Evolutionary conservation across 495 filamentous ascomycete genomes (phyloP), one percentile per base, ranked within the genome.

Genomic region (Neurospora sp.): DNA sequence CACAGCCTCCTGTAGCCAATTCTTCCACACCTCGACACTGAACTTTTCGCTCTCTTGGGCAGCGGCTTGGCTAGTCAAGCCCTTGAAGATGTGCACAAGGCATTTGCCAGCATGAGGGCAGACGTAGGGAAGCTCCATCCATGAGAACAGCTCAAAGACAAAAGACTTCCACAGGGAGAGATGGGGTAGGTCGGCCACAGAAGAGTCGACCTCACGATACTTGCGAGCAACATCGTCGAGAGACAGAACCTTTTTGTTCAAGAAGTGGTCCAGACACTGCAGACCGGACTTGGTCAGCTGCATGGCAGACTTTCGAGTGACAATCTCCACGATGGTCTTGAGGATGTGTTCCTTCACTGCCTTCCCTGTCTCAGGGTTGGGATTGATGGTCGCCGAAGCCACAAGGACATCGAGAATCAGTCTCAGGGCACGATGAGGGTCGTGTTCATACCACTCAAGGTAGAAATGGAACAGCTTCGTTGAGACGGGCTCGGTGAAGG

Each of bases 381-480:
- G 85, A 71, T 88, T 86, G 42, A 81, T 87, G 18, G 77, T 81
- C 48, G 90, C 76, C 9, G 89, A 83, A 22, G 82, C 79, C 41
- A 83, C 83, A 70, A 92, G 78, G 59, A 88, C 85, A 74, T 88
- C 83, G 65, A 96, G 80, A 0, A 94, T 84, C 74, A 93, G 90
- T 77, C 90, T 89, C 86, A 94, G 86, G 39, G 92, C 90, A 70
- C 93, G 91, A 37, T 90, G 86, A 72, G 91, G 91, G 42, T 91
- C 87, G 74, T 89, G 88, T 74, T 95, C 91, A 74, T 89, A 93
- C 81, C 89, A 91, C 71, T 89, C 85, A 73, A 97, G 82, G 75
- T 89, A 95, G 69, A 92, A 88, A 16, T 89, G 81, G 77, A 96
- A 93, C 5, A 92, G 78, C 59, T 83, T 81, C 14, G 85, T 75